These are phyloP conservation scores for Nicotiana tabacum DNA, from an alignment of 257 asterid genomes.

Conservation along the genomic window DNA sequence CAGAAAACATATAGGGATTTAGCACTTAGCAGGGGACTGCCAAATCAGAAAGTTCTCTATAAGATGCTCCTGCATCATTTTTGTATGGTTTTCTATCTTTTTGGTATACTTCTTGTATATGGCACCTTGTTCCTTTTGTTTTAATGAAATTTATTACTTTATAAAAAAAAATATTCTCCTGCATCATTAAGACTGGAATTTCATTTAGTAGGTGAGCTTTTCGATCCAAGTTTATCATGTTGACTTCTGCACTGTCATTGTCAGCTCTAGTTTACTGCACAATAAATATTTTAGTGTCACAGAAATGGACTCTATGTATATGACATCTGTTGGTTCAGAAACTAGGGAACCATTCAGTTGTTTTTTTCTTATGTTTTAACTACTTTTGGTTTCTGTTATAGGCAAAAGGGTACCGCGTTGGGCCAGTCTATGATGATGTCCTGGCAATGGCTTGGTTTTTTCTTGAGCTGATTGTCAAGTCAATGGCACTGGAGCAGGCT, in stretches of 20 bases:
- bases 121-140: too few species aligned
- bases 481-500: conserved; percentile 97
- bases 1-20: not conserved
- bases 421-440: conserved; percentile 99
- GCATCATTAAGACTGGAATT: not conserved
- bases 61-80: not conserved
- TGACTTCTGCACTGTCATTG: not conserved
- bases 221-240: not conserved
- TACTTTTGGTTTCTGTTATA: conserved; percentile 23
- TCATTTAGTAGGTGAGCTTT: not conserved
- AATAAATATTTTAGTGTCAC: not conserved
- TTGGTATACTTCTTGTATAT: too few species aligned
- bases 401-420: conserved; percentile 99
- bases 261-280: not conserved
- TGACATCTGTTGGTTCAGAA: not conserved
- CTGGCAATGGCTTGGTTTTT: conserved; percentile 99
- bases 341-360: not conserved
- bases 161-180: not conserved
- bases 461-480: conserved; percentile 93
- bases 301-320: not conserved
- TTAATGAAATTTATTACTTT: not conserved
- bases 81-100: too few species aligned
- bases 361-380: not conserved
- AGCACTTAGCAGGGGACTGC: not conserved
- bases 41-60: not conserved